A percentile compares a stretch with the other conserved stretches of the same genome.
phyloP scores from a whole-genome alignment of 2,329 filamentous ascomycete genomes.

The Fusarium napiforme region DNA sequence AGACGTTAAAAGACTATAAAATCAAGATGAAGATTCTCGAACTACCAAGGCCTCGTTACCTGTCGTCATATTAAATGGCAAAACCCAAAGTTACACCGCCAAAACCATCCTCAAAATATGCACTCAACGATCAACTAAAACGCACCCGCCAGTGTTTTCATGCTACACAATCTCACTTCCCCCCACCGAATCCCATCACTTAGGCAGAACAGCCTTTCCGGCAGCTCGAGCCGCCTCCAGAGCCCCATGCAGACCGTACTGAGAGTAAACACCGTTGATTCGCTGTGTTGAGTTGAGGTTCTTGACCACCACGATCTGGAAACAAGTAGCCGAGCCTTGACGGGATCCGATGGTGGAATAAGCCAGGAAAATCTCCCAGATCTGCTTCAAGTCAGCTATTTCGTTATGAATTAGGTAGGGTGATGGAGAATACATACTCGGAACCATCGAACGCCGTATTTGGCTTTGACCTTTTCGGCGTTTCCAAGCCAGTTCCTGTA shows the following conservation, averaged over 20 bases:
- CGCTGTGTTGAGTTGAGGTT: slow-evolving; percentile 90
- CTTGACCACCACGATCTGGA: slow-evolving; percentile 87
- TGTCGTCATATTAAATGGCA: neutral
- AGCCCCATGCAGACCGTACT: slow-evolving; percentile 76
- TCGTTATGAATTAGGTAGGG: rapidly evolving
- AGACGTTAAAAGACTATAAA: rapidly evolving
- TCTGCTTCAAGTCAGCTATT: slow-evolving; percentile 60
- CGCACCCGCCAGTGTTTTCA: rapidly evolving
- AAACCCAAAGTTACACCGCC: neutral
- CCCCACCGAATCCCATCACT: neutral
- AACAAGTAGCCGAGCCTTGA: slow-evolving; percentile 86
- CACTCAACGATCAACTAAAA: neutral
- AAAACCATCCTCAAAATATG: neutral
- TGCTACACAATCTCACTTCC: no score
- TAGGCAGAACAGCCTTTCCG: slow-evolving; percentile 39
- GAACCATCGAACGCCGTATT: slow-evolving; percentile 93
- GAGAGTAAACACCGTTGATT: slow-evolving; percentile 75
- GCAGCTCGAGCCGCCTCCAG: slow-evolving; percentile 48
- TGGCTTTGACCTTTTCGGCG: slow-evolving; percentile 86
- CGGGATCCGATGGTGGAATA: slow-evolving; percentile 86
- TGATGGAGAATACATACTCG: slow-evolving; percentile 66
- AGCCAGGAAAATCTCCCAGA: slow-evolving; percentile 92
- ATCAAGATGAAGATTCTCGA: rapidly evolving
- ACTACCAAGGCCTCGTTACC: neutral
- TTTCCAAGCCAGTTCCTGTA: slow-evolving; percentile 98